Percentiles rank a stretch among this genome's conserved stretches.
Conservation (phyloP, 106 monocot genomes). For the Allium sativum region DNA sequence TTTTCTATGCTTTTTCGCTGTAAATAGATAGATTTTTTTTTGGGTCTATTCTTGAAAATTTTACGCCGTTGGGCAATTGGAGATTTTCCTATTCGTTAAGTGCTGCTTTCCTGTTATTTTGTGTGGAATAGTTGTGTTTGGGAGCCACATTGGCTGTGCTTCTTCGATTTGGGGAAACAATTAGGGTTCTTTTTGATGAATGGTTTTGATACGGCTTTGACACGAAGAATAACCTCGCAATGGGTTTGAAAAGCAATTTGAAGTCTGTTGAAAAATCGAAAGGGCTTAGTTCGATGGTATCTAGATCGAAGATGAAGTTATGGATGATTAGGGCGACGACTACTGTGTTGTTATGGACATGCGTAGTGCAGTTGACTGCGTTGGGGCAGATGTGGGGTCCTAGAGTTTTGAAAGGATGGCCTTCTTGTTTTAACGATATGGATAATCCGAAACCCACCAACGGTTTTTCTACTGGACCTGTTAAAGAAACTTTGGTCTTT, state of each 20-base stretch:
- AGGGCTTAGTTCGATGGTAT: constrained; percentile 13
- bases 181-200: constrained; percentile 4
- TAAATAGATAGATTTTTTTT: background rate
- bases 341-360: constrained; percentile 72
- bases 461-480: background rate
- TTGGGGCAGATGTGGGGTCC: constrained; percentile 73
- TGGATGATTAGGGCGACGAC: constrained; percentile 69
- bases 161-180: constrained; percentile 4
- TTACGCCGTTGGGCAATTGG: background rate
- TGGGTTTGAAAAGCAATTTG: constrained; percentile 17
- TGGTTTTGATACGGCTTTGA: background rate
- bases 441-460: constrained; percentile 1
- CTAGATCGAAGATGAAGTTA: constrained; percentile 58
- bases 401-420: constrained; percentile 61
- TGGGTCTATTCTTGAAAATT: background rate
- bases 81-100: background rate
- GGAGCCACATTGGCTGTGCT: constrained; percentile 4
- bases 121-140: background rate
- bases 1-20: background rate
- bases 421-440: constrained; percentile 41
- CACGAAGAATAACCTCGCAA: background rate
- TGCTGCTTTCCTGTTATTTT: background rate
- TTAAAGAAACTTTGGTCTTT: constrained; percentile 3
- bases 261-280: constrained; percentile 13
- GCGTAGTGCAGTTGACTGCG: constrained; percentile 79